Base-by-base conservation (phyloP, 768 basidiomycete species). In the Antrodiella citrinella region DNA sequence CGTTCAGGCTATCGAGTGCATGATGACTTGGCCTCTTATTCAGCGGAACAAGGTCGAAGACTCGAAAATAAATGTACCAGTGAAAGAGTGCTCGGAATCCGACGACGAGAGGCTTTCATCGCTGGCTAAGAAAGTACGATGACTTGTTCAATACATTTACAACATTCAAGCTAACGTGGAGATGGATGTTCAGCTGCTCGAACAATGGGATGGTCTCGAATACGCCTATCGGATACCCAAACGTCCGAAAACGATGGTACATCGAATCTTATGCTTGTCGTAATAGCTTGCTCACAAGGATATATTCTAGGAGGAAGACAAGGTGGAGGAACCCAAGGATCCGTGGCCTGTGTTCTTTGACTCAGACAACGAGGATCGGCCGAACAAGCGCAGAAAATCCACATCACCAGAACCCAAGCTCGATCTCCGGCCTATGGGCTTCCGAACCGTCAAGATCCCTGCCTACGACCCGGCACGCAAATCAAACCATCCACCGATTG, bases 21-120 rank as follows among this genome's bases (percentile, higher is more conserved):
- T 90, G 76, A 60, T 67, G 47, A 73, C 69, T 5, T 98, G 93
- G 93, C 89, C 90, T 0, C 68, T 96, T 26, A 71, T 87, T 45
- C 81, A 83, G 40, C 78, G 87, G 49, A 97, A 96, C 71, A 97
- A 97, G 67, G 82, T 98, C 23, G 88, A 93, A 51, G 91, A 93
- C 55, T 80, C 82, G 15, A 80, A 78, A 56, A 58, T 69, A 47
- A 78, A 80, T 50, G 67, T 77, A 15, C 78, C 82, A 4, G 80
- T 96, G 12, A 71, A 76, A 59, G 57, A 53, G 2, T 78, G 82
- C 44, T 58, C 73, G 1, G 69, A 75, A 25, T 74, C 77, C 0
- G 79, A 79, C 26, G 75, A 88, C 48, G 76, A 80, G 47, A 65
- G 57, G 5, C 67, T 89, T 46, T 79, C 76, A 53, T 63, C 62